Evolutionary conservation across 2,329 filamentous ascomycete genomes (phyloP), one percentile per base, ranked within the genome.

Genomic region (Colletotrichum australisinense): DNA sequence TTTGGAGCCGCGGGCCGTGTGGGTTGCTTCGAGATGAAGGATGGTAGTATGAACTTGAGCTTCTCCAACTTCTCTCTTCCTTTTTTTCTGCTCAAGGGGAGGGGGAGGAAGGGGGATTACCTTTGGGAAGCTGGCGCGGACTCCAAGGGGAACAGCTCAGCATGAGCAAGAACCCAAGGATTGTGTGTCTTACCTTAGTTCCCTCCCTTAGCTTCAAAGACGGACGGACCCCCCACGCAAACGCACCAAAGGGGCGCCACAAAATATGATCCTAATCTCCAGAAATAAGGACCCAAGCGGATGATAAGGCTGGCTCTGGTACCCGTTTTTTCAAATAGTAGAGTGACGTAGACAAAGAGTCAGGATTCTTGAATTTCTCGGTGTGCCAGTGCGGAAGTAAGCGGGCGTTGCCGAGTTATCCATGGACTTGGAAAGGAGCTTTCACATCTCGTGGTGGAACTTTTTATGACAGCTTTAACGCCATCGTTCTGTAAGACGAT

Each of bases 191-290:
- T 42, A 42, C 38, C 71, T 73, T 59, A 72, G 59, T 16, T 59
- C 63, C 70, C 55, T 62, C 60, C 67, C 71, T 71, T 73, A 71
- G 71, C 71, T 71, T 73, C 70, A 42, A 35, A 35, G 11, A 35
- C 32, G 66, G 63, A 52, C 14, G 59, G 63, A 52, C 66, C 30
- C 63, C 38, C 30, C 52, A 59, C 65, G 63, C 24, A 57, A 62
- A 59, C 64, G 22, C 57, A 53, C 69, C 69, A 72, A 63, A 19
- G 49, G 38, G 49, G 60, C 69, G 70, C 70, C 70, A 69, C 66
- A 69, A 69, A 63, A 63, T 63, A 69, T 56, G 56, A 63, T 28
- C 53, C 60, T 35, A 65, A 70, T 65, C 60, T 70, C 60, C 67
- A 46, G 60, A 28, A 49, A 53, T 64, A 46, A 64, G 52, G 28